Evolutionary conservation across 1,139 yeast genomes (phyloP), one percentile per base, ranked within the genome.

Genomic region (Candida albicans): DNA sequence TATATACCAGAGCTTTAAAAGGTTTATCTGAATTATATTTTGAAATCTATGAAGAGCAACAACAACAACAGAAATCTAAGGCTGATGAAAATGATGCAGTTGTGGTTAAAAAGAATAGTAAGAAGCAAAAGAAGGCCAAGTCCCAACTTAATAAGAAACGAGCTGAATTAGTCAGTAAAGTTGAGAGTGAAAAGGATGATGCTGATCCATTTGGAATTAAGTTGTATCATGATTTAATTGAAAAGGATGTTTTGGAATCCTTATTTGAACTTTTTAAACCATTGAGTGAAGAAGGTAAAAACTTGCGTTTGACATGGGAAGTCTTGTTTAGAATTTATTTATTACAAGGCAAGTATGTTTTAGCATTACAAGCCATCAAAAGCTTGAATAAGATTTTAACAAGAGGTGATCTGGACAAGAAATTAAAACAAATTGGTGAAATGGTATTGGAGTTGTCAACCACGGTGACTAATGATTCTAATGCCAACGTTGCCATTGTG

Each of bases 1-100:
- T 84, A 37, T 90, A 81, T 61, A 71, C 78, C 15, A 76, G 95
- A 47, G 89, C 88, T 0, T 74, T 86, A 48, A 65, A 68, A 39
- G 95, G 95, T 0, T 79, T 91, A 31, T 65, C 84, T 24, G 66
- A 73, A 13, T 67, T 88, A 40, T 81, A 84, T 56, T 68, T 82
- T 45, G 77, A 77, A 15, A 55, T 82, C 13, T 61, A 66, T 33
- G 60, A 61, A 4, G 61, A 61, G 11, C 65, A 59, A 42, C 30
- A 27, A 15, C 45, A 39, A 31, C 27, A 37, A 11, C 28, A 26
- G 26, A 15, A 31, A 12, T 15, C 47, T 8, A 46, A 44, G 11
- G 52, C 41, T 12, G 36, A 40, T 18, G 49, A 47, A 12, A 53
- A 51, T 25, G 66, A 62, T 39, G 57, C 52, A 9, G 45, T 50